Evolutionary conservation across 2,329 filamentous ascomycete genomes (phyloP), one percentile per base, ranked within the genome.

Genomic region (Cyphellophora europaea): DNA sequence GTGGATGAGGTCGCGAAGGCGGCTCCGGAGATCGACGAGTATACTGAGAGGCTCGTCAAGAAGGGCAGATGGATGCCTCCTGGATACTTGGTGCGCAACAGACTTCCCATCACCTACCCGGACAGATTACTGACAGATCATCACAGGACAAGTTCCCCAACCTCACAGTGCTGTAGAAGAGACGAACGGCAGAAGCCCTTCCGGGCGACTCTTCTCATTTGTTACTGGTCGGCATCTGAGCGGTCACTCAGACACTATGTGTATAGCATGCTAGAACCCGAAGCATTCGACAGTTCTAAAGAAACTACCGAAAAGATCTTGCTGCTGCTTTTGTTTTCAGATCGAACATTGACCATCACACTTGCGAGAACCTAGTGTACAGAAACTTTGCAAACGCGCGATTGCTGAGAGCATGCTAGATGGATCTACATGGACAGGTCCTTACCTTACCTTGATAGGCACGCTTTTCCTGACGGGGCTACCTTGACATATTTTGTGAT

Each of bases 51-150:
- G 69, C 78, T 98, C 61, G 88, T 98, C 49, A 85, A 85, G 65
- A 95, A 93, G 81, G 89, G 89, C 64, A 85, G 87, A 78, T 98
- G 91, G 91, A 77, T 80, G 71, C 88, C 94, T 58, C 88, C 91
- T 47, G 91, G 91, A 61, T 98, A 98, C 83, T 94, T 95, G 86
- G 89, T 89, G 4, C 6, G 16, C 18, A 33, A 17, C 12, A 27
- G 5, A 18, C 4, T 32, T 55, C 18, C 37, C 42, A 32, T 43
- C 36, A 36, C 10, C 21, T 10, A 16, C 19, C 19, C 21, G 12
- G 10, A 19, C 10, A 16, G 5, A 32, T 18, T 32, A 32, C 30
- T 32, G 19, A 32, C 19, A 13, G 6, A 12, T 18, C 10, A 19
- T 19, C 31, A 40, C 37, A 96, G 89, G 91, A 98, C 78, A 93